A percentile compares a stretch with the other conserved stretches of the same genome.
These are phyloP conservation scores for Chaetoceros muelleri DNA, from an alignment of 108 stramenopile genomes.

Conservation along the genomic window DNA sequence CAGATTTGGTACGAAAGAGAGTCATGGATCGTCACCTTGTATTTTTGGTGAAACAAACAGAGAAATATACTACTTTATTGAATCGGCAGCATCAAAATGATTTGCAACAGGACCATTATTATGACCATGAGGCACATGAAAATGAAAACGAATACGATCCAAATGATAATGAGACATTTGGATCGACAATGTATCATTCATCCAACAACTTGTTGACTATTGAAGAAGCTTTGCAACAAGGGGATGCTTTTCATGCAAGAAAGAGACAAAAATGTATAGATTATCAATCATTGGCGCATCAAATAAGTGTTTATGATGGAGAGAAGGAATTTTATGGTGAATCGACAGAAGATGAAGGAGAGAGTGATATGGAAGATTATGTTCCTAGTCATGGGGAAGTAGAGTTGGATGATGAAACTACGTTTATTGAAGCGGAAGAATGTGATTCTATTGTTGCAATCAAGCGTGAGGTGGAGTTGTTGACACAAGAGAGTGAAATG, in stretches of 20 bases:
- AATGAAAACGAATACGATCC: background rate
- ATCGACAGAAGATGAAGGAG: conserved; percentile 26
- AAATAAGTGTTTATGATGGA: background rate
- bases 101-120: conserved; percentile 8
- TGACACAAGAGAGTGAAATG: conserved; percentile 46
- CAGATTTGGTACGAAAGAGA: conserved; percentile 41
- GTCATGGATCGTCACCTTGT: conserved; percentile 86
- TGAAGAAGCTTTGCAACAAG: conserved; percentile 40
- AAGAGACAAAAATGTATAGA: conserved; percentile 14
- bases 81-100: background rate
- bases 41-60: conserved; percentile 67
- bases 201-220: conserved; percentile 43
- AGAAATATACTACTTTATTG: conserved; percentile 58
- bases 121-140: background rate
- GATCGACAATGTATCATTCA: background rate
- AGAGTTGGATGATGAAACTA: conserved; percentile 42
- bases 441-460: conserved; percentile 17
- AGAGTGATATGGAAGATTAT: conserved; percentile 12
- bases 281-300: background rate
- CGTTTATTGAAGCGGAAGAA: conserved; percentile 33
- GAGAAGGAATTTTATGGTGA: conserved; percentile 40
- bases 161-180: background rate
- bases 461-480: conserved; percentile 31
- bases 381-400: conserved; percentile 9
- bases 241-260: conserved; percentile 5